Base-by-base conservation (phyloP, 202 grass and related monocot species). In the Digitaria exilis region DNA sequence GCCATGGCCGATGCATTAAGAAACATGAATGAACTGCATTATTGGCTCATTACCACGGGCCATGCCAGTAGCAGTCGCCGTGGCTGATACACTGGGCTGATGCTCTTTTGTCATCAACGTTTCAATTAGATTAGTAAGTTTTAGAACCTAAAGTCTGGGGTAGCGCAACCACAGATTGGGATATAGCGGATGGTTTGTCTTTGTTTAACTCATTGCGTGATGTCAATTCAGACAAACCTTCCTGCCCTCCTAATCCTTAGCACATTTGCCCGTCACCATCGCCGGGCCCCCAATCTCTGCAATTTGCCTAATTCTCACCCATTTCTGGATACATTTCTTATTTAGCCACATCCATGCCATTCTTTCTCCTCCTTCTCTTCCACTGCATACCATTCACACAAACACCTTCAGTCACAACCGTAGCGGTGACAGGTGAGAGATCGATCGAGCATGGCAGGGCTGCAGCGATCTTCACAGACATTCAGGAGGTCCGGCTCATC, bases 401-500 rank as follows among this genome's bases (percentile, higher is more conserved):
- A 44, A 54, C 50, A 12, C 41, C 35, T 61, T 28, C 49, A 79
- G 50, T 41, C 49, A 57, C 70, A 84, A 32, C 65, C 9, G 18
- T 11, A 57, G n/a, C 1, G 0, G 37, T 39, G n/a, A 79, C 50
- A 6, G 18, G 49, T 84, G 44, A 65, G 42, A 21, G 56, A n/a
- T n/a, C n/a, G n/a, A 68, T 32, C 29, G 67, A 80, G 6, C 10
- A 90, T 89, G 89, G 87, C 82, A 0, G 86, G 70, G 18, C 82
- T 92, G 67, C 87, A 88, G 75, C 85, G 92, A 80, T 94, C 89
- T 17, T 88, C 73, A 1, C 65, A 82, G 7, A 94, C 87, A 17
- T 94, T 94, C 64, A 88, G 89, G 72, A 87, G 92, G 65, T 90
- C 87, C 1, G 89, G 90, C 21, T 96, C 90, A 2, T 96, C 94